Conservation (phyloP, 352 stramenopile species). For the Aphanomyces cochlioides region DNA sequence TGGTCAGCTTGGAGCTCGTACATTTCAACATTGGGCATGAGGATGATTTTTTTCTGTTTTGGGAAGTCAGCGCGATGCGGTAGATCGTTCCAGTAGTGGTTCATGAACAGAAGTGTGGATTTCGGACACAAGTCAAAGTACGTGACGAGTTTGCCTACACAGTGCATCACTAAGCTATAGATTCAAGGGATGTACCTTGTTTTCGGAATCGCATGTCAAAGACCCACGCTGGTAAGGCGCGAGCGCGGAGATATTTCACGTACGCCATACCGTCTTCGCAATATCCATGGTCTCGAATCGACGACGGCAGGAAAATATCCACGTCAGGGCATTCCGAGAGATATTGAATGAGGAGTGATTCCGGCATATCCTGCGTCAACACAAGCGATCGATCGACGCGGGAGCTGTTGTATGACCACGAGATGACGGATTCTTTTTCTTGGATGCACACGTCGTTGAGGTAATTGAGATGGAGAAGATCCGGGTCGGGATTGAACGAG, state of each 20-base stretch:
- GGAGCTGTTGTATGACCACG: constrained; percentile 14
- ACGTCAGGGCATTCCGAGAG: constrained; percentile 50
- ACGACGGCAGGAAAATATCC: constrained; percentile 55
- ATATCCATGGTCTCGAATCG: constrained; percentile 55
- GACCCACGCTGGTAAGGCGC: constrained; percentile 50
- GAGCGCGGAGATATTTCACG: constrained; percentile 46
- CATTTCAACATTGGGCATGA: constrained; percentile 48
- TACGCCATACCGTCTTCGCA: constrained; percentile 65
- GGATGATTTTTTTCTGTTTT: constrained; percentile 37
- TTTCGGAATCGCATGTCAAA: constrained; percentile 40
- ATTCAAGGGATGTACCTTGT: neutral
- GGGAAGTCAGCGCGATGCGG: constrained; percentile 32
- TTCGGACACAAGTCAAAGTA: constrained; percentile 59
- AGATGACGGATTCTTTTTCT: constrained; percentile 25
- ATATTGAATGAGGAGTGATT: constrained; percentile 44
- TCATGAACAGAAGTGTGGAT: constrained; percentile 53
- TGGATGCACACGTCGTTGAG: constrained; percentile 21
- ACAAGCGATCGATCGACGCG: neutral
- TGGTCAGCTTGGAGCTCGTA: constrained; percentile 43
- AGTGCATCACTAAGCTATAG: neutral
- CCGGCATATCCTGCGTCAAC: constrained; percentile 25
- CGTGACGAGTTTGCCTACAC: constrained; percentile 36
- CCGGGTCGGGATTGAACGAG: neutral
- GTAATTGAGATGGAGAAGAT: constrained; percentile 12
- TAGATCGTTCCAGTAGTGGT: constrained; percentile 50